phyloP scores from a whole-genome alignment of 2,329 filamentous ascomycete species.

The Alternaria metachromatica region DNA sequence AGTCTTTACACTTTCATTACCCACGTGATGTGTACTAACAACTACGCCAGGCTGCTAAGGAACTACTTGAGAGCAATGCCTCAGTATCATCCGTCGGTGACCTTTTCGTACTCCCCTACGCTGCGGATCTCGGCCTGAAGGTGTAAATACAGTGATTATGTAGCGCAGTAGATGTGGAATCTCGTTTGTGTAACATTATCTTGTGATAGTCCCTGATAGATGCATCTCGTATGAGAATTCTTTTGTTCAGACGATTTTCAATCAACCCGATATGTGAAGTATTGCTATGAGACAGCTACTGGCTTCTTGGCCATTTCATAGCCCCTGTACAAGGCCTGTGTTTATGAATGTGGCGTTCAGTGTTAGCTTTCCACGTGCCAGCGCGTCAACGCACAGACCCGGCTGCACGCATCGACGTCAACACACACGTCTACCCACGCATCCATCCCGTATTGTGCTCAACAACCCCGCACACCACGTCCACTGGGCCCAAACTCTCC shows the following conservation, averaged over 20 bases:
- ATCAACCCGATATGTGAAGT: not conserved
- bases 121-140: slow-evolving; percentile 90
- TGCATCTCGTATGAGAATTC: slow-evolving; percentile 45
- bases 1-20: not conserved
- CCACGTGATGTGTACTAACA: slow-evolving; percentile 23
- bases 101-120: slow-evolving; percentile 87
- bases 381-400: slow-evolving; percentile 12
- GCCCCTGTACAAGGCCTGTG: not conserved
- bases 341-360: not conserved
- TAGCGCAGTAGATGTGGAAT: slow-evolving; percentile 39
- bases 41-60: slow-evolving; percentile 76
- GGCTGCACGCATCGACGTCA: not conserved
- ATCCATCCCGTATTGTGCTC: not conserved
- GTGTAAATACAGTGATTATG: slow-evolving; percentile 70
- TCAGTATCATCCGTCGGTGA: slow-evolving; percentile 90
- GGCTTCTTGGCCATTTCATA: not conserved
- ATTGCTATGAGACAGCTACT: not conserved
- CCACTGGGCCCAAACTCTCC: too few relatives aligned
- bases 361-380: slow-evolving; percentile 7
- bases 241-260: slow-evolving; percentile 29
- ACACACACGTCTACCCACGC: slow-evolving; percentile 1
- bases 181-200: slow-evolving; percentile 51
- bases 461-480: not conserved
- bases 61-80: slow-evolving; percentile 85
- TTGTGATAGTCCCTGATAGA: slow-evolving; percentile 52